Conservation (phyloP, 1,284 basidiomycete species). For the Moniliophthora roreri region DNA sequence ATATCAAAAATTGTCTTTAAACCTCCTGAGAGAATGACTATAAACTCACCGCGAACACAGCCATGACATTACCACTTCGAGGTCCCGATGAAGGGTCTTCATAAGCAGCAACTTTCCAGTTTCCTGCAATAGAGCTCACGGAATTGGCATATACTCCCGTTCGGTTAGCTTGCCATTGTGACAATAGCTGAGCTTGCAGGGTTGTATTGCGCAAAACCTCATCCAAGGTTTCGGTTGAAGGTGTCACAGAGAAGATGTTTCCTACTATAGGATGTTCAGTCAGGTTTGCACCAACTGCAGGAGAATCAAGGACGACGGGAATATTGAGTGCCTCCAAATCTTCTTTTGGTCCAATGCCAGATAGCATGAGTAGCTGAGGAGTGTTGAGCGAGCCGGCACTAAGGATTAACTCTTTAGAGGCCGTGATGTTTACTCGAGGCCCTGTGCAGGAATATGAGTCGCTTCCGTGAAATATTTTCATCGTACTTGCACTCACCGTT, state of each 20-base stretch:
- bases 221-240: conserved; percentile 17
- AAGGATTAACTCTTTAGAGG: conserved; percentile 17
- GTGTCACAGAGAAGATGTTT: conserved; percentile 12
- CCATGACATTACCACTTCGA: neutral
- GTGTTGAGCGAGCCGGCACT: conserved; percentile 18
- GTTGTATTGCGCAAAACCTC: conserved; percentile 4
- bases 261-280: conserved; percentile 16
- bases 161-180: conserved; percentile 10
- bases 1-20: neutral
- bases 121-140: neutral
- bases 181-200: conserved; percentile 5
- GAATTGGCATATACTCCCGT: conserved; percentile 8
- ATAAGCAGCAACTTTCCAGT: neutral
- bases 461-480: too few species aligned
- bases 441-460: neutral
- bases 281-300: conserved; percentile 19
- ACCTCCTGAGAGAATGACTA: too few species aligned
- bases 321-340: conserved; percentile 14
- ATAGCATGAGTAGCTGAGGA: conserved; percentile 14
- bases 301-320: conserved; percentile 14
- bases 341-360: conserved; percentile 18
- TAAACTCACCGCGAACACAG: too few species aligned
- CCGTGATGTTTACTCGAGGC: conserved; percentile 5
- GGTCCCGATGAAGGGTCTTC: conserved; percentile 19
- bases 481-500: too few species aligned